Percentiles rank a stretch among this genome's conserved stretches.
Evolutionary conservation across 345 rosid genomes (phyloP).

Genomic region (Durio zibethinus): DNA sequence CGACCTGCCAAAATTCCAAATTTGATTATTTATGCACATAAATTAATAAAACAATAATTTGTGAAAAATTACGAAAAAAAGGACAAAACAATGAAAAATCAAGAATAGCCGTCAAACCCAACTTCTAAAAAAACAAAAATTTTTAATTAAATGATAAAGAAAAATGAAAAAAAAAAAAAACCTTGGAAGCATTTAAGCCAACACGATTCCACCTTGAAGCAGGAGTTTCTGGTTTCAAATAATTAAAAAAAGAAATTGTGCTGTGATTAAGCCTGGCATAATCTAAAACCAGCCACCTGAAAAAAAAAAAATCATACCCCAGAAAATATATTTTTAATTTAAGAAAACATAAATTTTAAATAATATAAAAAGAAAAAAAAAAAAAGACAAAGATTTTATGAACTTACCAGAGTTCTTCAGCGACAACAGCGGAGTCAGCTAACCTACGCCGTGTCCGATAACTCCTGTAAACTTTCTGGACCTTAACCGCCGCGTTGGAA

Average conservation of each 20-base stretch:
- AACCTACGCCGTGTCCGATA: conserved; percentile 87
- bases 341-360: background rate
- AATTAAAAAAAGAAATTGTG: conserved; percentile 76
- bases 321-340: background rate
- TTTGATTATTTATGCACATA: background rate
- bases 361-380: background rate
- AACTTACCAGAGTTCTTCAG: conserved; percentile 77
- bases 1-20: conserved; percentile 48
- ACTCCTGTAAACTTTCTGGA: conserved; percentile 84
- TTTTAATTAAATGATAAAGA: background rate
- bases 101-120: conserved; percentile 7
- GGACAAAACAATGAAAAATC: background rate
- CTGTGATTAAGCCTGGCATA: conserved; percentile 69
- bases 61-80: background rate
- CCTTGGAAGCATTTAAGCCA: conserved; percentile 78
- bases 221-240: conserved; percentile 62
- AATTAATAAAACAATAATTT: background rate
- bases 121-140: background rate
- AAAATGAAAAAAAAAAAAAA: conserved; percentile 8
- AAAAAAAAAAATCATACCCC: background rate
- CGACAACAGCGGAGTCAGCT: conserved; percentile 89
- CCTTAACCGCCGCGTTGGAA: conserved; percentile 53
- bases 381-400: background rate
- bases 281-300: conserved; percentile 88
- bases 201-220: conserved; percentile 79